Evolutionary conservation across 345 rosid genomes (phyloP), one percentile per base, ranked within the genome.

Genomic region (Crucihimalaya himalaica): DNA sequence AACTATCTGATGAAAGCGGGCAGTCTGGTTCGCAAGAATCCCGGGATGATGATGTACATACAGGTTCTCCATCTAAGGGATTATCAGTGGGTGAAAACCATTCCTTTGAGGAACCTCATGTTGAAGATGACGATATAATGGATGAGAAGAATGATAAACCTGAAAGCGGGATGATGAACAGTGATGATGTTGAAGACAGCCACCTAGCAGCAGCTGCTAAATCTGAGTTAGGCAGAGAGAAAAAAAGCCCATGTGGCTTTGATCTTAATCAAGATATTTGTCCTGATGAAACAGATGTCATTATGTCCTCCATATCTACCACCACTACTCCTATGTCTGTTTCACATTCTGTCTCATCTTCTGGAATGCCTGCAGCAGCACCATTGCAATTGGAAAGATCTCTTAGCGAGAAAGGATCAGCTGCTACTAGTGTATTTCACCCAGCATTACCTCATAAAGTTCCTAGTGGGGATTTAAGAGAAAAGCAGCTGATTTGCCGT

Each of bases 251-350:
- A 3, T 87, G 93, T 59, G 82, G 45, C 32, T 90, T 95, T 60
- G 98, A 92, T 83, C 84, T 95, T 83, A 95, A 95, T 78, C 88
- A 85, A 77, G 96, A 95, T 81, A 81, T 85, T 52, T 81, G 80
- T 67, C 82, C 88, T 39, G 97, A 92, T 82, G 98, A 92, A 71
- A 68, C 81, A 80, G 99, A 90, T 70, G 68, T 18, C 59, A 63
- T 83, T 27, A 76, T 70, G 59, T 78, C 82, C 63, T 71, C 83
- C 56, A 70, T 81, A 51, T 79, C 89, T 9, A 58, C 84, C n/a
- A 81, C 83, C 8, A 40, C 84, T 54, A 79, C 86, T 66, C 42
- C 71, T 53, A 53, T 66, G 63, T 27, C 80, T 54, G 16, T 55
- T 63, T 89, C 96, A 59, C 79, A 85, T 70, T 81, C 84, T 6